phyloP scores from a whole-genome alignment of 2,329 filamentous ascomycete species.

The Aspergillus hortae region DNA sequence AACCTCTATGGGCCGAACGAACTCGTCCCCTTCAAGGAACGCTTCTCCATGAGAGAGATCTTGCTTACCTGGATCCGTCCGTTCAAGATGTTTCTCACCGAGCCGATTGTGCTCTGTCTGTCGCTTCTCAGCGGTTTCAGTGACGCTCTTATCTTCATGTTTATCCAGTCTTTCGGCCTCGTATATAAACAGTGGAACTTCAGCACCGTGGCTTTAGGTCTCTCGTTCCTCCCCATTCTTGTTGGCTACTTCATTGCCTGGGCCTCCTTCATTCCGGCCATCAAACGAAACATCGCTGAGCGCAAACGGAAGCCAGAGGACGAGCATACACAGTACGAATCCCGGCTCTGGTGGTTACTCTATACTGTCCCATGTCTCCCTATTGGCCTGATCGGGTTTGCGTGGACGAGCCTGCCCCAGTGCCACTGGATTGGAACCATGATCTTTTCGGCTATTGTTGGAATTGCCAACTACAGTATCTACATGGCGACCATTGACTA shows the following conservation, averaged over 20 bases:
- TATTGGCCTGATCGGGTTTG: constrained; percentile 61
- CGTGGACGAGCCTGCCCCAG: constrained; percentile 55
- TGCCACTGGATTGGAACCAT: constrained; percentile 62
- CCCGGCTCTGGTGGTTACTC: constrained; percentile 58
- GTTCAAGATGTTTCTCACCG: constrained; percentile 62
- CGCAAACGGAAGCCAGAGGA: constrained; percentile 45
- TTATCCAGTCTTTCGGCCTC: constrained; percentile 59
- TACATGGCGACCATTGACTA: constrained; percentile 68
- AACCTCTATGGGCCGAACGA: constrained; percentile 72
- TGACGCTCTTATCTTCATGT: constrained; percentile 65
- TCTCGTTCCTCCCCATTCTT: constrained; percentile 55
- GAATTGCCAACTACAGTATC: constrained; percentile 61
- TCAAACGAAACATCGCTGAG: constrained; percentile 48
- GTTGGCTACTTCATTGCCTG: constrained; percentile 61
- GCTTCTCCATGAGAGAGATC: constrained; percentile 58
- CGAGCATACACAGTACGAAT: constrained; percentile 62
- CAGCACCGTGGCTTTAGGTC: constrained; percentile 44
- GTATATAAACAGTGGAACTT: constrained; percentile 62
- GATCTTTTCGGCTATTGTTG: constrained; percentile 58
- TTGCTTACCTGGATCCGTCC: constrained; percentile 57
- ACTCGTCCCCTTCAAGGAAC: constrained; percentile 56
- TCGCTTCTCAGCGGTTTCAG: constrained; percentile 62
- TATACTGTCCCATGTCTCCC: constrained; percentile 58
- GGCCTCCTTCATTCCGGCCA: constrained; percentile 54
- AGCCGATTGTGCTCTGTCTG: constrained; percentile 61